These are phyloP conservation scores for Schizosaccharomyces cryophilus DNA, from an alignment of 805 yeast genomes.

Conservation along the genomic window DNA sequence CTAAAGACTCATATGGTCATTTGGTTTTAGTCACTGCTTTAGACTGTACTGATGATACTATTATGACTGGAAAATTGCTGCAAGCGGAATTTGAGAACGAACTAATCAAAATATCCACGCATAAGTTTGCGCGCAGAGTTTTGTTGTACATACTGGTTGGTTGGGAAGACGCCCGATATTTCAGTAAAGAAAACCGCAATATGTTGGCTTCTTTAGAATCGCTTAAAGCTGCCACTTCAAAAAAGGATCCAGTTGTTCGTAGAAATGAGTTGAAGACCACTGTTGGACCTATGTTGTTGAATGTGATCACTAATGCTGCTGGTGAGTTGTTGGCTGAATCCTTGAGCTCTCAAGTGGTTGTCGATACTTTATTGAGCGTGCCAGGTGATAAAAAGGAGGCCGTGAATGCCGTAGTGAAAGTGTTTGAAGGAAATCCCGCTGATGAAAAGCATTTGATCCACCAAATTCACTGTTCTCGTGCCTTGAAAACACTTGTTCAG, in stretches of 20 bases:
- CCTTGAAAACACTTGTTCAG: conserved; percentile 52
- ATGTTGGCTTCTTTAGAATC: conserved; percentile 34
- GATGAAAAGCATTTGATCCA: conserved; percentile 39
- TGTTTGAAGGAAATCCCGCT: conserved; percentile 33
- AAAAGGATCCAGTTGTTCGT: conserved; percentile 61
- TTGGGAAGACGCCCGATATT: conserved; percentile 45
- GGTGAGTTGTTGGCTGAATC: conserved; percentile 35
- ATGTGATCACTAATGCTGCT: conserved; percentile 27
- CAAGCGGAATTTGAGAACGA: conserved; percentile 22
- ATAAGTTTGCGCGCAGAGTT: conserved; percentile 73
- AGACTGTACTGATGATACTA: conserved; percentile 84
- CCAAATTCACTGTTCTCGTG: conserved; percentile 50
- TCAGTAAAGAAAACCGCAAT: conserved; percentile 33
- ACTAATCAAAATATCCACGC: conserved; percentile 31
- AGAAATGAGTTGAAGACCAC: conserved; percentile 39
- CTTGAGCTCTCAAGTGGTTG: conserved; percentile 60
- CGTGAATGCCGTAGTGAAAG: conserved; percentile 29
- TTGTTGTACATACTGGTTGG: conserved; percentile 60
- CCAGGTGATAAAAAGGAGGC: conserved; percentile 20
- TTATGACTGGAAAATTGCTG: conserved; percentile 51
- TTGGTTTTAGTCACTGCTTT: conserved; percentile 52
- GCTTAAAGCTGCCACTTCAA: conserved; percentile 44
- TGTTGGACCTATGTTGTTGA: conserved; percentile 42
- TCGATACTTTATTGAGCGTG: conserved; percentile 45
- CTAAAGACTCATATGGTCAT: conserved; percentile 71